Percentiles rank a stretch among this genome's conserved stretches.
Evolutionary conservation across 2,329 filamentous ascomycete species (phyloP).

Genomic region (Nothophoma quercina): DNA sequence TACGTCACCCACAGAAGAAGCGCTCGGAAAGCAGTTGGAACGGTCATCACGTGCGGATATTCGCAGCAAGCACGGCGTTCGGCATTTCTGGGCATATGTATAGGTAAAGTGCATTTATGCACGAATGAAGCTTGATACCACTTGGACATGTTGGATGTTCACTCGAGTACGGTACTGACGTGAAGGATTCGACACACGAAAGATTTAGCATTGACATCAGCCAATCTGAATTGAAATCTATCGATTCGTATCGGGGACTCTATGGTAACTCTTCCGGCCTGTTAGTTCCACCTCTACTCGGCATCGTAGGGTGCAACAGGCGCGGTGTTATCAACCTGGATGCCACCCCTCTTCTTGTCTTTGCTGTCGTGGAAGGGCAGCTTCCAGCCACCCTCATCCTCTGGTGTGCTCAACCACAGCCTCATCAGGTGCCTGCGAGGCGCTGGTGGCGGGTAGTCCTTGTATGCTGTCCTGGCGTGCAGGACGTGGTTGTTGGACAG

Average conservation of each 20-base stretch:
- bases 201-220: neutral
- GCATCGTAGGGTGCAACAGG: constrained; percentile 80
- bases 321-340: constrained; percentile 83
- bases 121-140: constrained; percentile 40
- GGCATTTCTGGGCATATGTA: constrained; percentile 25
- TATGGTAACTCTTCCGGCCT: neutral
- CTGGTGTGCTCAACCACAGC: constrained; percentile 83
- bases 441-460: constrained; percentile 70
- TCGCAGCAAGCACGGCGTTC: constrained; percentile 31
- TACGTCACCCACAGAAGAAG: constrained; percentile 28
- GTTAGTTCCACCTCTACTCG: constrained; percentile 61
- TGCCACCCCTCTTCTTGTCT: constrained; percentile 87
- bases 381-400: constrained; percentile 83
- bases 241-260: constrained; percentile 8
- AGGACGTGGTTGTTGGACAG: constrained; percentile 80
- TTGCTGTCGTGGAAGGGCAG: constrained; percentile 81
- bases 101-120: constrained; percentile 24
- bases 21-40: constrained; percentile 26
- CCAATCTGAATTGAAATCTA: constrained; percentile 10
- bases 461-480: constrained; percentile 83
- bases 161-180: no score
- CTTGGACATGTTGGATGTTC: no score
- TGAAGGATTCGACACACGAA: no score
- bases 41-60: constrained; percentile 19
- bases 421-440: constrained; percentile 81